Base-by-base conservation (phyloP, 805 yeast genomes). In the Wickerhamiella parazyma region DNA sequence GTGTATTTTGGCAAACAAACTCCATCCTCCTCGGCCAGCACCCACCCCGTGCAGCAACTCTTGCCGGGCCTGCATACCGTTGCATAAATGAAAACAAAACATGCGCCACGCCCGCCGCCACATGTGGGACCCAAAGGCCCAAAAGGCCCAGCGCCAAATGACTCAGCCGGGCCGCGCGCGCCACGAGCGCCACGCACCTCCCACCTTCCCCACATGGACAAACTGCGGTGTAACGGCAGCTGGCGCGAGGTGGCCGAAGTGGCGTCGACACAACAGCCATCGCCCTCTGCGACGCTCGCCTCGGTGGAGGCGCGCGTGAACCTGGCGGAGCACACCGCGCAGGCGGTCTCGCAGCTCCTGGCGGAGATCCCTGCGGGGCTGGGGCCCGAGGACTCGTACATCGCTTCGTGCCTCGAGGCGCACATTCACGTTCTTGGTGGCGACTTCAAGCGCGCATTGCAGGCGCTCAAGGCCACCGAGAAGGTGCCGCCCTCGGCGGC, bases 141-240 rank as follows among this genome's bases (percentile, higher is more conserved):
- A n/a, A n/a, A n/a, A n/a, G n/a, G n/a, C n/a, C n/a, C n/a, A n/a
- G n/a, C n/a, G n/a, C n/a, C n/a, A n/a, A n/a, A n/a, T n/a, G 10
- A 31, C 17, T 16, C 19, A 31, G 17, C 34, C n/a, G n/a, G n/a
- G n/a, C n/a, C n/a, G n/a, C 24, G 6, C 36, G 16, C 7, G 20
- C 22, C 22, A 33, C 20, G 4, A 9, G 14, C 19, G 21, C 20
- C 12, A n/a, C 36, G 9, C 19, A 33, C 36, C 14, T 33, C 36
- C 21, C 22, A 33, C 22, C 14, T 31, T 28, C 31, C 31, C 31
- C 35, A 33, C 21, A 17, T 40, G 38, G 35, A 40, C 25, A 26
- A 33, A 35, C 43, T 33, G 12, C 31, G 43, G 26, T 40, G 43
- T 21, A 17, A 14, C 24, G 25, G 36, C 11, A 31, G 14, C n/a